Percentiles rank a stretch among this genome's conserved stretches.
Evolutionary conservation across 495 filamentous ascomycete species (phyloP).

Genomic region (Annulohypoxylon bovei): DNA sequence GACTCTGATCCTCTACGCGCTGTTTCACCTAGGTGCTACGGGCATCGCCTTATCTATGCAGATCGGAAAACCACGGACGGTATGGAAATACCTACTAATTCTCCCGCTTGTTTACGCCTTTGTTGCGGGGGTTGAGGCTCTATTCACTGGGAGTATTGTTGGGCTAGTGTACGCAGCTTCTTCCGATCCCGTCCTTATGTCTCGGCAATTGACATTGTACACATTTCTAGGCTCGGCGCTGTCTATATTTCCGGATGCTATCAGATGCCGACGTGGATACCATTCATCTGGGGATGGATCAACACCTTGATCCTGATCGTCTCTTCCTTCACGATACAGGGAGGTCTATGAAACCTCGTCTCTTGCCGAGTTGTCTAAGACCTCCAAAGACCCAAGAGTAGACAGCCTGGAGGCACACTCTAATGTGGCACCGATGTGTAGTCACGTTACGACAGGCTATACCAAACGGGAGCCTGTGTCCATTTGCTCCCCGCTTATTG

Average conservation of each 20-base stretch:
- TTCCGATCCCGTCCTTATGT: not conserved
- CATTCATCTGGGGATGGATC: conserved; percentile 92
- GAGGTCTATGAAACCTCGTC: conserved; percentile 73
- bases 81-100: conserved; percentile 79
- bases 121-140: conserved; percentile 80
- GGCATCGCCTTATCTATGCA: conserved; percentile 79
- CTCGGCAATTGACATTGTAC: conserved; percentile 37
- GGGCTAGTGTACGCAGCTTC: conserved; percentile 81
- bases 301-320: conserved; percentile 89
- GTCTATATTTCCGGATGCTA: conserved; percentile 90
- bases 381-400: not conserved
- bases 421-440: not conserved
- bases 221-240: conserved; percentile 73
- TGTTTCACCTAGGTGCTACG: conserved; percentile 75
- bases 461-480: not conserved
- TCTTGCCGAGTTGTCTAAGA: not conserved
- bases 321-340: conserved; percentile 94
- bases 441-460: not conserved
- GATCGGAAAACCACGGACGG: conserved; percentile 60
- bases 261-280: conserved; percentile 96
- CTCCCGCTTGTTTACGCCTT: conserved; percentile 79
- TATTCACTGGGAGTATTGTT: conserved; percentile 88
- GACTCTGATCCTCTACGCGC: conserved; percentile 77
- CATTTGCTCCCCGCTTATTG: not conserved
- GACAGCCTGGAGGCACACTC: not conserved